phyloP scores from a whole-genome alignment of 73 alveolate species.

The Diophrys appendiculata region DNA sequence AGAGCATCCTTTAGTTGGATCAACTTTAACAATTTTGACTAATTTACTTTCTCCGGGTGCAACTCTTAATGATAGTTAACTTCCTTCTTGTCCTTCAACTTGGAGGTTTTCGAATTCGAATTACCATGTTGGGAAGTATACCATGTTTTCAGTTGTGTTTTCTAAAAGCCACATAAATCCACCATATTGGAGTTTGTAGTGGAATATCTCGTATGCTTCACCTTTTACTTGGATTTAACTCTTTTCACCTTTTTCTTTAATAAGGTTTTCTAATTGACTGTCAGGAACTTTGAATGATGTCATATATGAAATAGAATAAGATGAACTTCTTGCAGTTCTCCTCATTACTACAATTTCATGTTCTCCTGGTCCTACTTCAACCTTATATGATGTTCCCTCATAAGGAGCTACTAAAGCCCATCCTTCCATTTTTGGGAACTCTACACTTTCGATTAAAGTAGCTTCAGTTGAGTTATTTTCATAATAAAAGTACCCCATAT shows the following conservation, averaged over 20 bases:
- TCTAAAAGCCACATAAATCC: conserved; percentile 39
- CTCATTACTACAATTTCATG: conserved; percentile 18
- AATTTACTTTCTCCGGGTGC: conserved; percentile 35
- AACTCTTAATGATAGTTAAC: conserved; percentile 16
- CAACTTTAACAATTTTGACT: too few species aligned
- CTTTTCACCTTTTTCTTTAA: conserved; percentile 22
- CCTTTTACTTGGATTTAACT: conserved; percentile 34
- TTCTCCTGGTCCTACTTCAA: conserved; percentile 35
- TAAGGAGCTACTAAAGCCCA: conserved; percentile 30
- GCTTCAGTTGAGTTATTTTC: conserved; percentile 3
- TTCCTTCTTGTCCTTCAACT: conserved; percentile 34
- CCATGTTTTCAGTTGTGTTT: conserved; percentile 9
- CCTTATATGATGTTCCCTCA: conserved; percentile 23
- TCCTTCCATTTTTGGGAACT: conserved; percentile 20
- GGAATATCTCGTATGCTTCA: conserved; percentile 16
- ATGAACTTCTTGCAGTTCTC: conserved; percentile 37
- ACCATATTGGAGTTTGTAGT: conserved; percentile 19
- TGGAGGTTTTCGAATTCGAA: conserved; percentile 31
- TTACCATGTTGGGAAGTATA: conserved; percentile 17
- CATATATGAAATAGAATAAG: conserved; percentile 7
- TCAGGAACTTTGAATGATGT: not conserved
- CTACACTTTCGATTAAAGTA: not conserved
- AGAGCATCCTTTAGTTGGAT: too few species aligned
- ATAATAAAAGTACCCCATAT: conserved; percentile 8
- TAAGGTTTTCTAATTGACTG: not conserved